These are phyloP conservation scores for Amylocarpus encephaloides DNA, from an alignment of 2,329 filamentous ascomycete species.

Conservation along the genomic window DNA sequence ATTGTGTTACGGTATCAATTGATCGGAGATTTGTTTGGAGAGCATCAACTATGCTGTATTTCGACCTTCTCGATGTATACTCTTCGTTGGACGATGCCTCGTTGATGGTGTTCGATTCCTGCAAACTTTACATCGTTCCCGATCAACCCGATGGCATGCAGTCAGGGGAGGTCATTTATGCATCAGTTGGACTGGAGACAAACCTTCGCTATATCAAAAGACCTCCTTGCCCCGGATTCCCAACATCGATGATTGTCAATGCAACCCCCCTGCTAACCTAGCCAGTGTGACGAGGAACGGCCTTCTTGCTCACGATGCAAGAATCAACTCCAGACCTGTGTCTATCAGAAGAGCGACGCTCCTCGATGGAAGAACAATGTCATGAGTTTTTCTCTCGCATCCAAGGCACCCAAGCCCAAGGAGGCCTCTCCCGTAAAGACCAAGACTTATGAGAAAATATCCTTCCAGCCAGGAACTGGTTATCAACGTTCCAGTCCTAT, in stretches of 20 bases:
- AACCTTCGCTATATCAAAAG: neutral
- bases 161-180: neutral
- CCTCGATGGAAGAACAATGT: conserved; percentile 3
- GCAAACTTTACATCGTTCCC: too few relatives aligned
- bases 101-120: neutral
- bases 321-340: conserved; percentile 1
- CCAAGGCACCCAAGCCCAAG: neutral
- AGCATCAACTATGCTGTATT: neutral
- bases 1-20: neutral
- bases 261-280: neutral
- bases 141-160: too few relatives aligned
- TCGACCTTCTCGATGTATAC: too few relatives aligned
- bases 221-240: neutral
- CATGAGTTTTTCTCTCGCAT: neutral
- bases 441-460: too few relatives aligned
- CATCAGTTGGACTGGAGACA: neutral
- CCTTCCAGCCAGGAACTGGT: too few relatives aligned
- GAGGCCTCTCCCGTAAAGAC: neutral
- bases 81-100: neutral
- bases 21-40: neutral
- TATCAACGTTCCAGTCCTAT: too few relatives aligned
- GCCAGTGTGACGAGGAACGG: conserved; percentile 3
- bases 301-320: conserved; percentile 1
- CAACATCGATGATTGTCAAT: neutral
- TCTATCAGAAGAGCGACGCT: neutral